Base-by-base conservation (phyloP, 371 early-diverging fungal species). In the Syncephalastrum sp. region DNA sequence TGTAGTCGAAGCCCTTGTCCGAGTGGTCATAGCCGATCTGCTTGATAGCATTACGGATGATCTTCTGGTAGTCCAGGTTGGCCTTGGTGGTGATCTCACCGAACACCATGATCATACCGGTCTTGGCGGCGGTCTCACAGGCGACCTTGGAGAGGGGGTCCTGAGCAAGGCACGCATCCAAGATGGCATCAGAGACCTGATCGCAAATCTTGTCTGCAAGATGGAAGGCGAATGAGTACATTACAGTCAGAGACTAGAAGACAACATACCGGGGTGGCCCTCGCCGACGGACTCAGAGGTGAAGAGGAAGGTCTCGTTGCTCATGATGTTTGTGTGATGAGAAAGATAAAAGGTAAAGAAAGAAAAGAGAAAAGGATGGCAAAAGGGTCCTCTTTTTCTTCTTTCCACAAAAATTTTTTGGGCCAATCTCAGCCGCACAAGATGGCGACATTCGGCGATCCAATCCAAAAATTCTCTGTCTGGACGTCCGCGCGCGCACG, bases 11-110 rank as follows among this genome's bases (percentile, higher is more conserved):
- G 71, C 98, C 98, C 90, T 98, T 98, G 68, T 79, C 82, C 24
- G 95, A 93, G 80, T 91, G 88, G 78, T 97, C 97, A 78, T 99
- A 99, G 66, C 99, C 99, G 68, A 98, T 98, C 68, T 94, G 87
- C 90, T 93, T 95, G 85, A 99, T 89, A 70, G 96, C 90, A 72
- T 93, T 84, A 83, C 98, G 92, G 76, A 97, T 94, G 70, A 99
- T 91, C 88, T 94, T 92, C 84, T 98, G 98, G 89, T 93, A 97
- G 83, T 99, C 97, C 54, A 98, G 80, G 59, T 72, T 75, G 63
- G 98, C 98, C 85, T 92, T 93, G 86, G 98, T 97, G 72, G 96
- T 94, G 83, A 99, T 97, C 84, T 99, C 99, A 78, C 99, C 99
- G 71, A 97, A 94, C 45, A 99, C 95, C 95, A 99, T 96, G 82